Evolutionary conservation across 2,329 filamentous ascomycete species (phyloP).

Genomic region (Diaporthe amygdali): DNA sequence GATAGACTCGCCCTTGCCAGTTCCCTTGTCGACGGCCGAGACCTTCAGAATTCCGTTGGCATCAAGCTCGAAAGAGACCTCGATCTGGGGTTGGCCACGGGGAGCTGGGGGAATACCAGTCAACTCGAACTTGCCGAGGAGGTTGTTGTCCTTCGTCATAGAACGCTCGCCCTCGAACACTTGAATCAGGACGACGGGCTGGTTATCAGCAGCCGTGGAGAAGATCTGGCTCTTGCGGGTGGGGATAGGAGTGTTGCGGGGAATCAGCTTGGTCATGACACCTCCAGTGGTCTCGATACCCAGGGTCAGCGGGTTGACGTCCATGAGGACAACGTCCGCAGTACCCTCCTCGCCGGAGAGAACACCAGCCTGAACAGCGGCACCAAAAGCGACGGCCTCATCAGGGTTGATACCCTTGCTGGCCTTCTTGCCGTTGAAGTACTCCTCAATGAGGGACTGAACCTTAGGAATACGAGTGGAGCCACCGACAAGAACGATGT

Average conservation of each 20-base stretch:
- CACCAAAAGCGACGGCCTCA: constrained; percentile 97
- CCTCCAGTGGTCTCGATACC: constrained; percentile 98
- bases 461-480: constrained; percentile 99
- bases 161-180: constrained; percentile 93
- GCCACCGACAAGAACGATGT: constrained; percentile 97
- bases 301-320: constrained; percentile 94
- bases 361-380: constrained; percentile 95
- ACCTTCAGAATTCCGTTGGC: constrained; percentile 99
- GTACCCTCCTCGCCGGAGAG: constrained; percentile 87
- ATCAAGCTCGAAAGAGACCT: constrained; percentile 97
- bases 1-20: constrained; percentile 95
- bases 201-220: constrained; percentile 95
- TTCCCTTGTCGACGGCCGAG: constrained; percentile 95
- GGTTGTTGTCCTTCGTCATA: constrained; percentile 96
- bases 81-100: constrained; percentile 96
- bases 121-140: constrained; percentile 97
- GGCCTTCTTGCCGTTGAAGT: constrained; percentile 93
- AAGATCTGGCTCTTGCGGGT: constrained; percentile 98
- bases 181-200: constrained; percentile 93
- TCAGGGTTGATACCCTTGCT: constrained; percentile 99
- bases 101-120: constrained; percentile 94
- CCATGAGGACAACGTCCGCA: constrained; percentile 87
- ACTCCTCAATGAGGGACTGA: constrained; percentile 91
- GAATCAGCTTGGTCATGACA: constrained; percentile 97
- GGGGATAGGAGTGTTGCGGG: constrained; percentile 91